Percentiles rank a stretch among this genome's conserved stretches.
phyloP scores from a whole-genome alignment of 2,329 filamentous ascomycete genomes.

The Fusarium sp. region DNA sequence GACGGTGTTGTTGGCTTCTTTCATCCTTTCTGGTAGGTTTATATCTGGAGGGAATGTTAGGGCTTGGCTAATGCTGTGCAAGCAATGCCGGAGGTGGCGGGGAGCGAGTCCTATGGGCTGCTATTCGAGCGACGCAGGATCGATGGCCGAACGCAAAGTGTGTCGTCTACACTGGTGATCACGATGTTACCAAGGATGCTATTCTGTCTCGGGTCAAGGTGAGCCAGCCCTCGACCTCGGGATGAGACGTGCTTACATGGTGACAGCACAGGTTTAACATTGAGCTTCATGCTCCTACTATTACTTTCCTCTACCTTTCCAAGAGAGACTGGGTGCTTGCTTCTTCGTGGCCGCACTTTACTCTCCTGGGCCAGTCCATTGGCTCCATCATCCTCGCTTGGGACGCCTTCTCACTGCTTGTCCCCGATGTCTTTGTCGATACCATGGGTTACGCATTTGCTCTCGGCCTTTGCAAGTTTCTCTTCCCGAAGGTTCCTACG shows the following conservation, averaged over 20 bases:
- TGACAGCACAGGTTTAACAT: constrained; percentile 89
- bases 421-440: constrained; percentile 94
- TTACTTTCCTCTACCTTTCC: constrained; percentile 91
- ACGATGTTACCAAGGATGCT: constrained; percentile 82
- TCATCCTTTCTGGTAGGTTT: constrained; percentile 89
- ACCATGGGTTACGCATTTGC: constrained; percentile 99
- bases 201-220: constrained; percentile 85
- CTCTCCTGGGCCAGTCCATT: constrained; percentile 91
- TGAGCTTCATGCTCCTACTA: constrained; percentile 81
- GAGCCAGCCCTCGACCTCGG: constrained; percentile 36
- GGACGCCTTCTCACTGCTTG: constrained; percentile 91
- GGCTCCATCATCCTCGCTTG: constrained; percentile 89
- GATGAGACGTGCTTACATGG: constrained; percentile 17
- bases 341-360: constrained; percentile 91
- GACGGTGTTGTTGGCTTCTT: constrained; percentile 94
- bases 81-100: constrained; percentile 97
- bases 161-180: constrained; percentile 94
- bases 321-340: constrained; percentile 88
- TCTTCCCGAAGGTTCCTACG: constrained; percentile 85
- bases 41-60: not conserved
- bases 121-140: constrained; percentile 89
- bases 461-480: constrained; percentile 81
- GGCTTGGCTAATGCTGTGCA: constrained; percentile 19
- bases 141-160: constrained; percentile 91
- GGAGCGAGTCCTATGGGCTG: constrained; percentile 96